Conservation (phyloP, 2,329 filamentous ascomycete species). For the Macrophomina tecta region DNA sequence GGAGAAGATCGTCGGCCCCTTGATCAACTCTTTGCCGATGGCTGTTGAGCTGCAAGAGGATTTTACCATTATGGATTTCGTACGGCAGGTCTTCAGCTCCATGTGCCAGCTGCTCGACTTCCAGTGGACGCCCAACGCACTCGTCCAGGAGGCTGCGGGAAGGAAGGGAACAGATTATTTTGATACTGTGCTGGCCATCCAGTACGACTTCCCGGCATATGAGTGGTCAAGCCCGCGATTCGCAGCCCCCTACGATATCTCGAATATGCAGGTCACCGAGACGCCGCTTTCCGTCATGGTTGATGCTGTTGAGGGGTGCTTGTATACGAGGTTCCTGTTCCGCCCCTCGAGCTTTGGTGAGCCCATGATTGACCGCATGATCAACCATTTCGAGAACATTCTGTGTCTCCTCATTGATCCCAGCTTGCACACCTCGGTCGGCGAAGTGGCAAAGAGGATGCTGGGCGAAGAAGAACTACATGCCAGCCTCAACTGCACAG, state of each 20-base stretch:
- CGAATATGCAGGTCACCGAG: conserved; percentile 2
- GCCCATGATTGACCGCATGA: conserved; percentile 15
- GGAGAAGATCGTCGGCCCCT: conserved; percentile 41
- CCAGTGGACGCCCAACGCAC: conserved; percentile 20
- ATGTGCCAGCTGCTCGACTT: conserved; percentile 16
- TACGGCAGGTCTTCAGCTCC: conserved; percentile 11
- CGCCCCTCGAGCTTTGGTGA: conserved; percentile 1
- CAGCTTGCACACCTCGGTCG: neutral
- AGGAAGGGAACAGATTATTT: conserved; percentile 17
- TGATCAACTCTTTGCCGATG: conserved; percentile 38
- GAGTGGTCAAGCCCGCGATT: neutral
- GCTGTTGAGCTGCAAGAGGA: neutral
- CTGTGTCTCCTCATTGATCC: neutral
- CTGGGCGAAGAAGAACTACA: neutral
- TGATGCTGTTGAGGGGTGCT: neutral
- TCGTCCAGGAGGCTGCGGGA: conserved; percentile 22
- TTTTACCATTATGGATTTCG: neutral
- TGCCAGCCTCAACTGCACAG: neutral
- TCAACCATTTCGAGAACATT: conserved; percentile 12
- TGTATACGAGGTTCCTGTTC: conserved; percentile 23
- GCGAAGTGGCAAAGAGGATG: conserved; percentile 2
- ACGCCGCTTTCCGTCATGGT: conserved; percentile 8
- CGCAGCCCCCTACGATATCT: conserved; percentile 1
- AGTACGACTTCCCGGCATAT: conserved; percentile 22
- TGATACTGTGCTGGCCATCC: conserved; percentile 18